Conservation (phyloP, 352 stramenopile genomes). For the Peronosclerospora sorghi region DNA sequence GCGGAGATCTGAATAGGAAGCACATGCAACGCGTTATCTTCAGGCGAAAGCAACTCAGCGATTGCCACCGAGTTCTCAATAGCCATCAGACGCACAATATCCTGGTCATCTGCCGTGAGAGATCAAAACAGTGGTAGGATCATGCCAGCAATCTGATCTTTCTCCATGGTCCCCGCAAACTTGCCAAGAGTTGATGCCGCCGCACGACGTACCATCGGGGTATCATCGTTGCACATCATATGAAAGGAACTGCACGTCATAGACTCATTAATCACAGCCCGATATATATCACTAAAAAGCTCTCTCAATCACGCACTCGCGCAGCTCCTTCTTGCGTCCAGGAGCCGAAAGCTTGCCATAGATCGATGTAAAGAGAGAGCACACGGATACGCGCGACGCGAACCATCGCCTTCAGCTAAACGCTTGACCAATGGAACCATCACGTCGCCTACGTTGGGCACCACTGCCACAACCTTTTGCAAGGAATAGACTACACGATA, state of each 20-base stretch:
- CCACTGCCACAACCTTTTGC: conserved; percentile 56
- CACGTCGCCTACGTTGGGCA: conserved; percentile 49
- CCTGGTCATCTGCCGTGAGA: conserved; percentile 88
- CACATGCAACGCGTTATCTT: conserved; percentile 69
- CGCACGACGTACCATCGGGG: conserved; percentile 77
- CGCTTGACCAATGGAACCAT: conserved; percentile 72
- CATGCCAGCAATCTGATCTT: conserved; percentile 52
- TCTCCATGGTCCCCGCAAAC: conserved; percentile 60
- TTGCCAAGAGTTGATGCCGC: conserved; percentile 76
- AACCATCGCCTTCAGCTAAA: conserved; percentile 79
- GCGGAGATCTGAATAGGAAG: conserved; percentile 64
- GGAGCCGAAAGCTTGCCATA: conserved; percentile 52
- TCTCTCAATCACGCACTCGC: conserved; percentile 43
- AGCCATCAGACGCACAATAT: conserved; percentile 88
- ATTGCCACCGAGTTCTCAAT: conserved; percentile 83
- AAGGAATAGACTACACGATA: conserved; percentile 68
- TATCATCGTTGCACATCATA: conserved; percentile 76
- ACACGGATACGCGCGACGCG: conserved; percentile 81
- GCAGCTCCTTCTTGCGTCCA: conserved; percentile 67
- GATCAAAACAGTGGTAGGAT: conserved; percentile 82
- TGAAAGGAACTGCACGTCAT: conserved; percentile 51
- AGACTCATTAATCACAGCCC: conserved; percentile 2
- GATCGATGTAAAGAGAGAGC: conserved; percentile 63
- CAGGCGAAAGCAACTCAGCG: conserved; percentile 50
- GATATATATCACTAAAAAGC: background rate